phyloP scores from a whole-genome alignment of 2,329 filamentous ascomycete genomes.

The Paraphoma sp. region DNA sequence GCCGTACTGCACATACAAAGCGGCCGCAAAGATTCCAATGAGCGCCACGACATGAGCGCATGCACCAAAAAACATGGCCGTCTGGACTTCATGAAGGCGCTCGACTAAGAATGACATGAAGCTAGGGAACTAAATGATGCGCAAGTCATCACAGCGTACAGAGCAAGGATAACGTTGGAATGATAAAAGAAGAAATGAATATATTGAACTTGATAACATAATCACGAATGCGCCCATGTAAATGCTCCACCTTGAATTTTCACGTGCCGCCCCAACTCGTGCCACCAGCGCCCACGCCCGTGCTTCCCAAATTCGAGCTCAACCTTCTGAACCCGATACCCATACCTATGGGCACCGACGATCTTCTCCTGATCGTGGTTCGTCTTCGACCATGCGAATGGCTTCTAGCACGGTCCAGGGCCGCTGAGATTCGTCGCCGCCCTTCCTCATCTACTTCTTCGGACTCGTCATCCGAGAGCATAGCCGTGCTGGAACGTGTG shows the following conservation, averaged over 20 bases:
- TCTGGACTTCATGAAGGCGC: too few species aligned
- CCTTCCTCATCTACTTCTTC: conserved; percentile 16
- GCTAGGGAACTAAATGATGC: too few species aligned
- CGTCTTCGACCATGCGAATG: conserved; percentile 44
- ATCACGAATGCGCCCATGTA: background rate
- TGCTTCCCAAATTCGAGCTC: conserved; percentile 54
- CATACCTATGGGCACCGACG: conserved; percentile 55
- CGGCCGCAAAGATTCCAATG: too few species aligned
- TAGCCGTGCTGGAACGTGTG: conserved; percentile 33
- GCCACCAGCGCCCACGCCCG: conserved; percentile 42
- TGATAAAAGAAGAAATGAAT: too few species aligned
- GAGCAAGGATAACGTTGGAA: too few species aligned
- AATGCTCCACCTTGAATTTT: background rate
- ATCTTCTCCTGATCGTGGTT: conserved; percentile 43
- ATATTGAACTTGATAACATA: too few species aligned
- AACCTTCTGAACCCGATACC: conserved; percentile 52
- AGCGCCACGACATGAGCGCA: too few species aligned
- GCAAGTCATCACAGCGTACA: too few species aligned
- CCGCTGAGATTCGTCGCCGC: conserved; percentile 18
- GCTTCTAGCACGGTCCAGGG: conserved; percentile 20
- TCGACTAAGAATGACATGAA: too few species aligned
- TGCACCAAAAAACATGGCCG: too few species aligned
- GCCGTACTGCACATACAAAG: too few species aligned
- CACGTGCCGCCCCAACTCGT: conserved; percentile 43
- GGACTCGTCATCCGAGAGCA: conserved; percentile 32